Percentiles rank a stretch among this genome's conserved stretches.
phyloP scores from a whole-genome alignment of 1,139 yeast genomes.

The Taiozyma sp. region DNA sequence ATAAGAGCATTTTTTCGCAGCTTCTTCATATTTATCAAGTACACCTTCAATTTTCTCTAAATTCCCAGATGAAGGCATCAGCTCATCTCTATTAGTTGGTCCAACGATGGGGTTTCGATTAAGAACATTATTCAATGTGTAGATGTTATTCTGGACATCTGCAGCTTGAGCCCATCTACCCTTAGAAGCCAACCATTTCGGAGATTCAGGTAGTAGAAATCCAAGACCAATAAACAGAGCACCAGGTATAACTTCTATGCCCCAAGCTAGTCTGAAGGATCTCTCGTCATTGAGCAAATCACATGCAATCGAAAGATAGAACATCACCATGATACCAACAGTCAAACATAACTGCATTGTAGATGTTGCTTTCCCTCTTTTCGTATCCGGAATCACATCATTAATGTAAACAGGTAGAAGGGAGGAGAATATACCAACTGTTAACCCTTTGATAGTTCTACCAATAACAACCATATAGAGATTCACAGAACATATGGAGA shows the following conservation, averaged over 20 bases:
- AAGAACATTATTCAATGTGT: not conserved
- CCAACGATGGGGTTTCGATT: constrained; percentile 18
- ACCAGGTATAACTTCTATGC: constrained; percentile 61
- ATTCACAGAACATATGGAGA: constrained; percentile 27
- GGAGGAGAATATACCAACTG: constrained; percentile 68
- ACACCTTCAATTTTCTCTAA: constrained; percentile 36
- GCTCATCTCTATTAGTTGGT: constrained; percentile 16
- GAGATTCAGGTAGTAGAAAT: constrained; percentile 62
- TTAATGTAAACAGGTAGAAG: constrained; percentile 69
- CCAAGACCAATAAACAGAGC: constrained; percentile 35
- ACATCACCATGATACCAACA: constrained; percentile 55
- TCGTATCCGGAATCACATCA: constrained; percentile 62
- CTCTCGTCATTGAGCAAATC: constrained; percentile 40
- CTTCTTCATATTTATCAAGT: constrained; percentile 31
- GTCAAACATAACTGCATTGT: constrained; percentile 65
- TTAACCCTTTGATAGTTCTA: constrained; percentile 59
- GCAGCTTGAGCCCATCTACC: constrained; percentile 42
- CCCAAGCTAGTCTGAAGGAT: constrained; percentile 68
- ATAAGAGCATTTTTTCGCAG: constrained; percentile 32
- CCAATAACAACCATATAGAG: constrained; percentile 41
- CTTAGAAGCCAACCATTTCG: constrained; percentile 61
- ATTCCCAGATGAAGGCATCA: constrained; percentile 19
- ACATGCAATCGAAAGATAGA: constrained; percentile 59
- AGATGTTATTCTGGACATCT: constrained; percentile 25
- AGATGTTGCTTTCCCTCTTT: constrained; percentile 65